phyloP scores from a whole-genome alignment of 2,329 filamentous ascomycete genomes.

The Alternaria consortialis region DNA sequence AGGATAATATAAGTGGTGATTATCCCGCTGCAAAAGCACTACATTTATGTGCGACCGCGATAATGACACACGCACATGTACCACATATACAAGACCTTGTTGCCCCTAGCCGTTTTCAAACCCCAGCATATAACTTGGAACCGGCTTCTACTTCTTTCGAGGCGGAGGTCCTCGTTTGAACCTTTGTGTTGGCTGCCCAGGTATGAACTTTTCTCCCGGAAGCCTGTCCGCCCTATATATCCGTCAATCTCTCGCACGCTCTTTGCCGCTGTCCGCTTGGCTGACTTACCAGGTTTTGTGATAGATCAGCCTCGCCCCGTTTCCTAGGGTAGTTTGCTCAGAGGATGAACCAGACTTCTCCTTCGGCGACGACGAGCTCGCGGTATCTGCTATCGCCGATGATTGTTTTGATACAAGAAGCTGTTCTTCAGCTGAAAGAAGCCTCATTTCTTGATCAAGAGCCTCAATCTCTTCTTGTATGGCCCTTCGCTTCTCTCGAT shows the following conservation, averaged over 20 bases:
- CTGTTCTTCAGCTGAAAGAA: constrained; percentile 23
- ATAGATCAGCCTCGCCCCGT: not conserved
- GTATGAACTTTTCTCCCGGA: not conserved
- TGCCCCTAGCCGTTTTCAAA: not conserved
- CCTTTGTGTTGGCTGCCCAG: not conserved
- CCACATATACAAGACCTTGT: not conserved
- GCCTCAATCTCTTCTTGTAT: constrained; percentile 28
- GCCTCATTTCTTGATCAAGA: constrained; percentile 26
- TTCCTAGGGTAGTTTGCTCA: not conserved
- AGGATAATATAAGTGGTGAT: not conserved
- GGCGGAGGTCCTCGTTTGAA: not conserved
- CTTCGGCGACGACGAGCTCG: too few relatives aligned
- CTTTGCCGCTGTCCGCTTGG: not conserved
- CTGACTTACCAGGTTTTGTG: not conserved
- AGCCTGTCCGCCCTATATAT: not conserved
- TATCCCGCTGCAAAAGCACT: not conserved
- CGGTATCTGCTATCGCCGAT: not conserved
- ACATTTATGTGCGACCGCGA: not conserved
- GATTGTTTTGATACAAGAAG: not conserved
- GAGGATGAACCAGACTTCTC: not conserved
- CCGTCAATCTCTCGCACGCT: not conserved
- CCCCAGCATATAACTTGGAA: not conserved
- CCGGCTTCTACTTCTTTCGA: not conserved
- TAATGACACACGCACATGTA: not conserved
- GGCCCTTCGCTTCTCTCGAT: constrained; percentile 15